These are phyloP conservation scores for Cystofilobasidium bisporidii DNA, from an alignment of 768 basidiomycete species.

Conservation along the genomic window DNA sequence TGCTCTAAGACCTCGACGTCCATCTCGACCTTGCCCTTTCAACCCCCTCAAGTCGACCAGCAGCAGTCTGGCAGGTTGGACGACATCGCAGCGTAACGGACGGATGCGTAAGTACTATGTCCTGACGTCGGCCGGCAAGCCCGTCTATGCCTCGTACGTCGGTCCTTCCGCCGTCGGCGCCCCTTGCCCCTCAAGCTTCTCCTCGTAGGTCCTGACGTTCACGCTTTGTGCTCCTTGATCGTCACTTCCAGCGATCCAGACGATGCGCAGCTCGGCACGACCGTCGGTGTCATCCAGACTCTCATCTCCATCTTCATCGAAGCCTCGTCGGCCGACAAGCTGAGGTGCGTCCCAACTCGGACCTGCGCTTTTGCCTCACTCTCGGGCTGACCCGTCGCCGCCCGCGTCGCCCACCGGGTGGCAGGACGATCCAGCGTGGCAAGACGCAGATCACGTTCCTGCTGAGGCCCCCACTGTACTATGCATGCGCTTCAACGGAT, in stretches of 20 bases:
- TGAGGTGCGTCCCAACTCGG: constrained; percentile 35
- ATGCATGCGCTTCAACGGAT: constrained; percentile 62
- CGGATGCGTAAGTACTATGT: constrained; percentile 62
- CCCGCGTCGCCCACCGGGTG: too few relatives aligned
- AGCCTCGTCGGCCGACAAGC: constrained; percentile 74
- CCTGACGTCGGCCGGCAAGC: constrained; percentile 91
- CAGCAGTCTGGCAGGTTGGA: neutral
- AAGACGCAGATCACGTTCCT: constrained; percentile 75
- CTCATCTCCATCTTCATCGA: constrained; percentile 74
- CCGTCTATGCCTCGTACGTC: constrained; percentile 78
- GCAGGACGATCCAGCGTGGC: constrained; percentile 70
- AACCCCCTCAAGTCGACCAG: too few relatives aligned
- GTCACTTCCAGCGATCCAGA: constrained; percentile 50
- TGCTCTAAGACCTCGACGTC: neutral
- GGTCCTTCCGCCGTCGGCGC: constrained; percentile 2
- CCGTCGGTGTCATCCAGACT: constrained; percentile 88
- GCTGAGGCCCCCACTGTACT: constrained; percentile 77
- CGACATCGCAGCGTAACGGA: neutral
- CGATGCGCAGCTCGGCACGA: constrained; percentile 53
- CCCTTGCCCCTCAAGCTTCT: neutral
- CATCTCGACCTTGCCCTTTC: too few relatives aligned
- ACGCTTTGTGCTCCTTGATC: too few relatives aligned
- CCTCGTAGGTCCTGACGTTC: too few relatives aligned
- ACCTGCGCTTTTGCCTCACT: neutral
- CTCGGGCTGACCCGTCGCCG: constrained; percentile 40